phyloP scores from a whole-genome alignment of 2,329 filamentous ascomycete species.

The Scedosporium apiospermum region DNA sequence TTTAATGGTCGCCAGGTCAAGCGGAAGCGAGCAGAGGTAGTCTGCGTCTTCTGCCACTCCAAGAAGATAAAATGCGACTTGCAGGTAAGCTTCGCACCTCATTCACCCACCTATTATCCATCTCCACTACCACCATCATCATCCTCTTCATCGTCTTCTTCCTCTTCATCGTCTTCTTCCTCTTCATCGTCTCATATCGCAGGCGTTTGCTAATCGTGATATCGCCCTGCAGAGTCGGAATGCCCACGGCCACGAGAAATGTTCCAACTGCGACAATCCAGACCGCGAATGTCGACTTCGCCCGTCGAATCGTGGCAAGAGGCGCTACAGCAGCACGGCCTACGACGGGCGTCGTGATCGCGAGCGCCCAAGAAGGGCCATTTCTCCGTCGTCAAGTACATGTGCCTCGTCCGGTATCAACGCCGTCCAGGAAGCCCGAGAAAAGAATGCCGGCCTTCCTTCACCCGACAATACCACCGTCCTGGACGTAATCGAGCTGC shows the following conservation, averaged over 20 bases:
- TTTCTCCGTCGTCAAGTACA: background rate
- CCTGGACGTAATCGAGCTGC: background rate
- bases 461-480: background rate
- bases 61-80: constrained; percentile 27
- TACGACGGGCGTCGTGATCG: background rate
- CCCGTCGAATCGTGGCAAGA: constrained; percentile 19
- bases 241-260: constrained; percentile 14
- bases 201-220: background rate
- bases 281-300: constrained; percentile 18
- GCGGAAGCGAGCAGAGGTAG: constrained; percentile 21
- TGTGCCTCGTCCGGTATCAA: background rate
- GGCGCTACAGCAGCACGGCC: constrained; percentile 6
- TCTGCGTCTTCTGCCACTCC: constrained; percentile 21
- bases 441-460: background rate
- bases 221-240: constrained; percentile 10
- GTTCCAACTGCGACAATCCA: constrained; percentile 18
- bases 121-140: background rate
- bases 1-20: constrained; percentile 21
- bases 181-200: background rate
- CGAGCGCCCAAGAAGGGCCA: background rate
- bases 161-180: too few species aligned
- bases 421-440: background rate
- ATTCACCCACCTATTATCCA: background rate
- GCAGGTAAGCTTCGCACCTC: constrained; percentile 12
- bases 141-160: background rate